phyloP scores from a whole-genome alignment of 108 stramenopile species.

The Skeletonema costatum region DNA sequence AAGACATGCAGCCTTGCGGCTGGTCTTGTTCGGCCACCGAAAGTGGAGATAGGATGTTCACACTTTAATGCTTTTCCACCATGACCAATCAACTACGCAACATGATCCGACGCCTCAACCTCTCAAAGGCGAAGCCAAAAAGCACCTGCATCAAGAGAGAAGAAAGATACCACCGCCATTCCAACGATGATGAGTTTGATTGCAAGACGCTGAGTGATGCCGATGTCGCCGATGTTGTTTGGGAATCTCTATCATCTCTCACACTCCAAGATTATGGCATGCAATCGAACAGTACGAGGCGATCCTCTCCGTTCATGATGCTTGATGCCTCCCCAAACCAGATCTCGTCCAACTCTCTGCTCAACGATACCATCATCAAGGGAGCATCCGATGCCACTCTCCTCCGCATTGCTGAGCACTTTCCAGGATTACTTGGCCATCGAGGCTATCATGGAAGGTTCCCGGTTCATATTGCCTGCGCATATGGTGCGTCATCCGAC shows the following conservation, averaged over 20 bases:
- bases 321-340: not conserved
- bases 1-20: too few relatives aligned
- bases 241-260: slow-evolving; percentile 1
- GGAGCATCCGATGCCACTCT: slow-evolving; percentile 14
- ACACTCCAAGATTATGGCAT: not conserved
- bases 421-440: slow-evolving; percentile 6
- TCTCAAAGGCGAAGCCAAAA: not conserved
- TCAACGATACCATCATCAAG: slow-evolving; percentile 20
- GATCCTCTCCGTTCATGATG: not conserved
- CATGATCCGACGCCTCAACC: not conserved
- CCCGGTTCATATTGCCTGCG: slow-evolving; percentile 20
- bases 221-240: not conserved
- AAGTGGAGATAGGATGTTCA: too few relatives aligned
- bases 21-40: too few relatives aligned
- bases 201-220: slow-evolving; percentile 4
- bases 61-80: too few relatives aligned
- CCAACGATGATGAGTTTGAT: slow-evolving; percentile 6
- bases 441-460: slow-evolving; percentile 5
- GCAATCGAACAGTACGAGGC: not conserved
- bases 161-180: not conserved
- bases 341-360: not conserved
- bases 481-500: slow-evolving; percentile 1
- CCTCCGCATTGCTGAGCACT: slow-evolving; percentile 10
- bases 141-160: not conserved
- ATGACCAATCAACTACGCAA: not conserved